Evolutionary conservation across 2,329 filamentous ascomycete genomes (phyloP).

Genomic region (Phialocephala sp.): DNA sequence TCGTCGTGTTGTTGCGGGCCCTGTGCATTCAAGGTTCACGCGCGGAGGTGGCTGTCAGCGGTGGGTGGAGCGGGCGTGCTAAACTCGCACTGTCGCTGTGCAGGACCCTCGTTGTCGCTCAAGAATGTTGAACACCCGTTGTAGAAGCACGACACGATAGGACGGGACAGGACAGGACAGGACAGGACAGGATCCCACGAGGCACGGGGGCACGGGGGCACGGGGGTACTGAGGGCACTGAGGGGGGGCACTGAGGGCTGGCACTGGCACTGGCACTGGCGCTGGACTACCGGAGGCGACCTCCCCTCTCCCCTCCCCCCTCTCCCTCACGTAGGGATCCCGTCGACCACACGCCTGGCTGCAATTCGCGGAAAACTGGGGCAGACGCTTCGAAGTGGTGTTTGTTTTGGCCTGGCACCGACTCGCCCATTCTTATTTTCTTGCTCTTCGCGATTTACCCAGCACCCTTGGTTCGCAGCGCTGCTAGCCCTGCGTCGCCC

Average conservation of each 20-base stretch:
- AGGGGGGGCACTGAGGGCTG: no score
- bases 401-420: neutral
- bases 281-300: neutral
- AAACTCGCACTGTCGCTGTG: no score
- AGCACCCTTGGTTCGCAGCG: neutral
- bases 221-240: no score
- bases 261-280: neutral
- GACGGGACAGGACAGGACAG: no score
- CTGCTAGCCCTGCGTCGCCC: neutral
- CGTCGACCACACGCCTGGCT: neutral
- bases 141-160: neutral
- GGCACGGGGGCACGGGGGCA: no score
- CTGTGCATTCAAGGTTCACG: neutral
- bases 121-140: slow-evolving; percentile 3
- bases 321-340: neutral
- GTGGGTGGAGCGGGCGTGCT: neutral
- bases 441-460: neutral
- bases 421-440: neutral
- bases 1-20: neutral
- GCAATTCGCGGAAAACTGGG: slow-evolving; percentile 2
- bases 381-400: neutral
- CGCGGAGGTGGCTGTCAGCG: neutral
- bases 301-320: no score
- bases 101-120: neutral
- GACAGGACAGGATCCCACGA: no score